These are phyloP conservation scores for Eucalyptus viminalis DNA, from an alignment of 345 rosid genomes.

Conservation along the genomic window DNA sequence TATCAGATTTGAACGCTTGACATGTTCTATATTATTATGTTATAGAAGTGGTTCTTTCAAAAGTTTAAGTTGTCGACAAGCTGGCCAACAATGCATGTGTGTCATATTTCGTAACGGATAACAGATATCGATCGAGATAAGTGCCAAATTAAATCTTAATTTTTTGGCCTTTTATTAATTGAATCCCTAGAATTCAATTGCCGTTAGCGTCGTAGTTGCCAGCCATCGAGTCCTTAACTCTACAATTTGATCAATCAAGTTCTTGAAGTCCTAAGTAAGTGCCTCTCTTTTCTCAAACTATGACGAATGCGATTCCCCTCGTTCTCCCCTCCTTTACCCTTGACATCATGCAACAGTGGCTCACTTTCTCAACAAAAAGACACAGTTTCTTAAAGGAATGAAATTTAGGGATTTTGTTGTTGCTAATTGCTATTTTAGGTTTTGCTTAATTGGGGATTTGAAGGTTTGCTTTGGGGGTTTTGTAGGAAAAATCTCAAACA, in stretches of 20 bases:
- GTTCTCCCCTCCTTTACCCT: background rate
- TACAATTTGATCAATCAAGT: background rate
- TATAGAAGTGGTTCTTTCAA: background rate
- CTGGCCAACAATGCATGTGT: background rate
- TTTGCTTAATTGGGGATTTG: background rate
- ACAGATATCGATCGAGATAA: background rate
- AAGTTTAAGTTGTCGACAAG: background rate
- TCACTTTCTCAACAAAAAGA: background rate
- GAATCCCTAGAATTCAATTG: background rate
- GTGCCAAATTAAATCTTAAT: background rate
- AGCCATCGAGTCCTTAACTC: background rate
- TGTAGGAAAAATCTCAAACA: background rate
- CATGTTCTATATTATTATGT: background rate
- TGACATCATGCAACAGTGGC: background rate
- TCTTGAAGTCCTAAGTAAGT: background rate
- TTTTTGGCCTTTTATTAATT: background rate
- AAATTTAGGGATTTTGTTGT: background rate
- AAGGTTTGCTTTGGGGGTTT: background rate
- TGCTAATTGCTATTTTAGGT: background rate
- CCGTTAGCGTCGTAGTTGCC: background rate
- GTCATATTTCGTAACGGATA: background rate
- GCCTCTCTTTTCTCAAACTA: fast-evolving
- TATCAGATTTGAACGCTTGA: background rate
- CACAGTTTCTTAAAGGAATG: background rate
- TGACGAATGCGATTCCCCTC: background rate